Evolutionary conservation across 1,284 basidiomycete species (phyloP).

Genomic region (Ustilago vetiveriae): DNA sequence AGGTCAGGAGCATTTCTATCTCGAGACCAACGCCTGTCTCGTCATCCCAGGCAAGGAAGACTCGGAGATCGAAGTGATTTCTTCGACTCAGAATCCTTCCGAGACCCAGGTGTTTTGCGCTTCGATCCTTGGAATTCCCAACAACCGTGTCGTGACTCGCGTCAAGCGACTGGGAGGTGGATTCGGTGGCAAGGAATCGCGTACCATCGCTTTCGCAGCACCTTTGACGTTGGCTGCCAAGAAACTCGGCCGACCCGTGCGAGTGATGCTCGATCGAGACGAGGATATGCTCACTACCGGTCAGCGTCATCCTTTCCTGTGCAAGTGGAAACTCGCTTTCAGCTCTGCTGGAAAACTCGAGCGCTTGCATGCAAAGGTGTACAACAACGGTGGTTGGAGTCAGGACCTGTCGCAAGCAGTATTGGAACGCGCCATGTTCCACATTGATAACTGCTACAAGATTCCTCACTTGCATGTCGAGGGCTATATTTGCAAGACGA

Average conservation of each 20-base stretch:
- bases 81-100: constrained; percentile 66
- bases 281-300: constrained; percentile 67
- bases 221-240: constrained; percentile 63
- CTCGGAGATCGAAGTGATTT: constrained; percentile 67
- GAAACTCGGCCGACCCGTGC: constrained; percentile 64
- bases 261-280: constrained; percentile 67
- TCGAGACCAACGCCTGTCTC: constrained; percentile 67
- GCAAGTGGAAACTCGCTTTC: constrained; percentile 66
- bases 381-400: constrained; percentile 67
- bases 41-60: constrained; percentile 66
- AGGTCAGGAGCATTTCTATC: constrained; percentile 64
- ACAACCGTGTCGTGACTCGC: constrained; percentile 63
- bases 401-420: constrained; percentile 67
- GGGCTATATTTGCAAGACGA: constrained; percentile 66
- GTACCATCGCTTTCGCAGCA: constrained; percentile 51
- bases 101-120: constrained; percentile 67
- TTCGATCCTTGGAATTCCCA: constrained; percentile 64
- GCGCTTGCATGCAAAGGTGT: constrained; percentile 64
- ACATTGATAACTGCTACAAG: constrained; percentile 65
- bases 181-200: constrained; percentile 67
- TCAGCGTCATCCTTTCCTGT: constrained; percentile 67
- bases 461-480: constrained; percentile 63
- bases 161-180: constrained; percentile 67
- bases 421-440: constrained; percentile 67
- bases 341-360: constrained; percentile 64